phyloP scores from a whole-genome alignment of 2,329 filamentous ascomycete genomes.

The Trichoderma sp. region DNA sequence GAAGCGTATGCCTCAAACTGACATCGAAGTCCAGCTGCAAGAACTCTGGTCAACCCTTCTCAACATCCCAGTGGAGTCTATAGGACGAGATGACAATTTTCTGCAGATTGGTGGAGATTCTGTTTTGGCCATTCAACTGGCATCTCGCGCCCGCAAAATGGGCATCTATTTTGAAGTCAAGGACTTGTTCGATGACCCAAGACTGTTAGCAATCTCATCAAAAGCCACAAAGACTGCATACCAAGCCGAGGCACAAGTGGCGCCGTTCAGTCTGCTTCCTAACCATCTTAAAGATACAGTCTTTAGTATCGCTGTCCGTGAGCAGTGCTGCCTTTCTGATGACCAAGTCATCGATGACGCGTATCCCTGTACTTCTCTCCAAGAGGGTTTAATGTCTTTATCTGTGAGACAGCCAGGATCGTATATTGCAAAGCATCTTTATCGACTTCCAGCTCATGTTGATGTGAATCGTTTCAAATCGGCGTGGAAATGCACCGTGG shows the following conservation, averaged over 20 bases:
- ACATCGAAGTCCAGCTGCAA: constrained; percentile 23
- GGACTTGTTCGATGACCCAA: constrained; percentile 13
- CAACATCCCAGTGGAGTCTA: constrained; percentile 34
- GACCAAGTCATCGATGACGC: constrained; percentile 21
- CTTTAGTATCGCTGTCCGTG: not conserved
- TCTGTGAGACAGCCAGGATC: constrained; percentile 19
- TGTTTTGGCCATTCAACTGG: constrained; percentile 49
- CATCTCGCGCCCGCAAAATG: constrained; percentile 42
- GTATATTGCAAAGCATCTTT: not conserved
- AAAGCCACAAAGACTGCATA: not conserved
- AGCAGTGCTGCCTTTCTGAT: not conserved
- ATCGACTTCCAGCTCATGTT: not conserved
- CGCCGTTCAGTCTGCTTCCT: constrained; percentile 6
- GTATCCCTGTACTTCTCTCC: constrained; percentile 21
- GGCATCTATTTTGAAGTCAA: constrained; percentile 6
- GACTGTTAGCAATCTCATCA: constrained; percentile 10
- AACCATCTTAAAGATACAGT: not conserved
- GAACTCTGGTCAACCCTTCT: constrained; percentile 42
- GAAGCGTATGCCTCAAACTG: constrained; percentile 28
- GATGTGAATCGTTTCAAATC: constrained; percentile 12
- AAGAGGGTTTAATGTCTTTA: constrained; percentile 22
- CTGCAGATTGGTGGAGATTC: constrained; percentile 46
- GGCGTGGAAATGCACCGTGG: constrained; percentile 34
- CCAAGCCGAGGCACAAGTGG: not conserved
- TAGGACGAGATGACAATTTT: constrained; percentile 34